Evolutionary conservation across 306 rosid species (phyloP).

Genomic region (Pachyrhizus erosus): DNA sequence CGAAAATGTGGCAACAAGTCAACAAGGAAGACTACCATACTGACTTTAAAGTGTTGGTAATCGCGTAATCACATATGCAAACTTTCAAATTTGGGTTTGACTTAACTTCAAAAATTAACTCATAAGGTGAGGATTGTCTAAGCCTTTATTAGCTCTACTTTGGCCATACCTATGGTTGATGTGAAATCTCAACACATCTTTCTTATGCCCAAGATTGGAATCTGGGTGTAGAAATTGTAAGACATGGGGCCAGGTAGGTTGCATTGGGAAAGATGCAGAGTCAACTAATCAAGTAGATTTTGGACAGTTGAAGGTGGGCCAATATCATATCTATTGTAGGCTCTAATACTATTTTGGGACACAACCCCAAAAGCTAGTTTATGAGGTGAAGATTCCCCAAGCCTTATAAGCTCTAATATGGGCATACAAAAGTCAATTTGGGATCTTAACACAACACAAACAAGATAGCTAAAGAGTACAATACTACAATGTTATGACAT

Average conservation of each 20-base stretch:
- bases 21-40: background rate
- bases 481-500: background rate
- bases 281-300: background rate
- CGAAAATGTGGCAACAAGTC: background rate
- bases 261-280: background rate
- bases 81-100: background rate
- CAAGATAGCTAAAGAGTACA: background rate
- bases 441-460: background rate
- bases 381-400: background rate
- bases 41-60: background rate
- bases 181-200: background rate
- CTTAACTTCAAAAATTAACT: background rate
- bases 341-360: background rate
- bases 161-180: background rate
- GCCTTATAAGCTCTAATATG: background rate
- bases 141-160: background rate
- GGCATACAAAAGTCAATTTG: background rate
- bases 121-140: background rate
- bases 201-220: background rate
- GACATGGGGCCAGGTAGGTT: background rate
- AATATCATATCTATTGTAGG: background rate
- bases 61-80: conserved; percentile 5
- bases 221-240: background rate
- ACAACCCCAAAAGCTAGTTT: background rate
- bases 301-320: background rate